Base-by-base conservation (phyloP, 768 basidiomycete species). In the Dentipellis sp. region DNA sequence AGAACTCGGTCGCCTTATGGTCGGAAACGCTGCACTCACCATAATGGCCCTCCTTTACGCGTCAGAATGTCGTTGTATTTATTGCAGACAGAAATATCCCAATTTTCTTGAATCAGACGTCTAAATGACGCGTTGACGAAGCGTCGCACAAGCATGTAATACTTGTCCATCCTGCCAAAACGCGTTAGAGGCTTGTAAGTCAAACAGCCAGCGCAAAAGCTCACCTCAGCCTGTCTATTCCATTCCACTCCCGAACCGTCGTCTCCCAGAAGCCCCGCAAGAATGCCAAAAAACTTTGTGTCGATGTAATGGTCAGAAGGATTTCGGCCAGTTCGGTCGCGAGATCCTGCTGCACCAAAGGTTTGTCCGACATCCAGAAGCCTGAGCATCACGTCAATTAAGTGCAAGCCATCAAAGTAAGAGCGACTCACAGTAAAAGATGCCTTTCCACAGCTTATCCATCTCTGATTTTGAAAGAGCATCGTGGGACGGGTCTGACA, bases 331-430 rank as follows among this genome's bases (percentile, higher is more conserved):
- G 72, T 63, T 94, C 90, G 14, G 78, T 75, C 0, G 95, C 92
- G 14, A 99, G 78, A 12, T 84, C 86, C 67, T 98, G 95, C 67
- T 98, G 95, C 8, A 97, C 89, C 9, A 94, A 78, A 4, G 94
- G 94, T 67, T 98, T 99, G 72, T 99, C 95, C 10, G 94, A 97
- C 94, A 97, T 97, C 94, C 95, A 99, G 72, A 94, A 98, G 67
- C 95, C 94, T 97, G 40, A 29, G 56, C 22, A n/a, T 11, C 29
- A 6, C 29, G 29, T 29, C 29, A 29, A 29, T 29, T 29, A 6
- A 3, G 6, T 29, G 6, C 29, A 29, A 50, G 42, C 23, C 3
- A 1, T 35, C 48, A 23, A 21, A 21, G 10, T 2, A 21, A 5
- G 45, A 22, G 17, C 21, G 5, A 70, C 83, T 61, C 59, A 93